Conservation (phyloP, 1,284 basidiomycete species). For the Veloporphyrellus conicus region DNA sequence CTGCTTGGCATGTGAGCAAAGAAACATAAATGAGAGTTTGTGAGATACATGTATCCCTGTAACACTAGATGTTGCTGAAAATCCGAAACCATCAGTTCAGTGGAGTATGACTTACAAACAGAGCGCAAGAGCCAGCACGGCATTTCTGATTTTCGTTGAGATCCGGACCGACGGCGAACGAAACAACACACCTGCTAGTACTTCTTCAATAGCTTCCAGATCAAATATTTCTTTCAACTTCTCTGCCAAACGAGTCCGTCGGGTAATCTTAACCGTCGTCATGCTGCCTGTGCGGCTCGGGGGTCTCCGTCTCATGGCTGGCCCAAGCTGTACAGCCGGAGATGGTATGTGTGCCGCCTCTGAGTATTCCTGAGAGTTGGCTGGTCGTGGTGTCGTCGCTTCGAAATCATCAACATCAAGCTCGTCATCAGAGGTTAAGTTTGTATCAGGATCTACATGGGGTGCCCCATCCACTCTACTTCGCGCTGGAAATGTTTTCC, state of each 20-base stretch:
- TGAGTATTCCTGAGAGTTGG: slow-evolving; percentile 29
- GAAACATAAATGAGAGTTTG: slow-evolving; percentile 89
- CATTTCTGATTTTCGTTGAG: slow-evolving; percentile 55
- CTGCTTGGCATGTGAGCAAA: slow-evolving; percentile 90
- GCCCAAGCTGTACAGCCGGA: slow-evolving; percentile 19
- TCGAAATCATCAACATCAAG: slow-evolving; percentile 57
- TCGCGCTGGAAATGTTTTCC: slow-evolving; percentile 22
- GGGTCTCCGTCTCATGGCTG: slow-evolving; percentile 24
- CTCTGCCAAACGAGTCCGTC: slow-evolving; percentile 71
- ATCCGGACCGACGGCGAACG: slow-evolving; percentile 5
- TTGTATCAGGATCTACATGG: slow-evolving; percentile 32
- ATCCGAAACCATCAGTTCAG: slow-evolving; percentile 1
- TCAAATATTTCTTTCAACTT: slow-evolving; percentile 86
- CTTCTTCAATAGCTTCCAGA: slow-evolving; percentile 73
- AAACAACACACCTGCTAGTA: slow-evolving; percentile 63
- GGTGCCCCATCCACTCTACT: slow-evolving; percentile 12
- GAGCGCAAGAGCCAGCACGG: slow-evolving; percentile 85
- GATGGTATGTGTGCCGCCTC: slow-evolving; percentile 1
- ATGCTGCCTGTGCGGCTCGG: slow-evolving; percentile 56
- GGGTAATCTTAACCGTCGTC: slow-evolving; percentile 64
- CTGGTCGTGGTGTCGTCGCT: slow-evolving; percentile 41
- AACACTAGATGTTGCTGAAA: slow-evolving; percentile 55
- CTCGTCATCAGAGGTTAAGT: slow-evolving; percentile 43
- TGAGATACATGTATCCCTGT: slow-evolving; percentile 96
- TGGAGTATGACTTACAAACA: slow-evolving; percentile 59